Base-by-base conservation (phyloP, 345 rosid species). In the Salix purpurea region DNA sequence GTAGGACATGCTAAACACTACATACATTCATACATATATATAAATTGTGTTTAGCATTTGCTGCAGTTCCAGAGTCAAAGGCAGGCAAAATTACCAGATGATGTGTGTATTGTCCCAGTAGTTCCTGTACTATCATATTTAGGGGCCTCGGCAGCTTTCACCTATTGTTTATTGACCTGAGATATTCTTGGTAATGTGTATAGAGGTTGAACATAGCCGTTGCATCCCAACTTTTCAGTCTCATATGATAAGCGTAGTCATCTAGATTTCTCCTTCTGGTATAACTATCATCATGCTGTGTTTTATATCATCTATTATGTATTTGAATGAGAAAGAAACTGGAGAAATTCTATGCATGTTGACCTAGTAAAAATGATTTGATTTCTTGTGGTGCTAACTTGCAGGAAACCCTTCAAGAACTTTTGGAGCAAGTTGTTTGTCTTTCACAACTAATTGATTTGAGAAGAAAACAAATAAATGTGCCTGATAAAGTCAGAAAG, bases 341-440 rank as follows among this genome's bases (percentile, higher is more conserved):
- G 52, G 52, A 46, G 5, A 2, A 46, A 0, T 15, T 12, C 5
- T 46, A 46, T 1, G 3, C 18, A 4, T 46, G 6, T 46, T 14
- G 52, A 46, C 52, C 52, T 15, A 46, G 52, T 46, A 56, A 62
- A 32, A 61, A 28, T 21, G 42, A 13, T 56, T 37, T 42, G 30
- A 60, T 16, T 40, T 16, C 18, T 34, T 9, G 67, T 71, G n/a
- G 3, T 32, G 39, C 44, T 70, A 0, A 52, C 72, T 83, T 74
- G 66, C 90, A 96, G 99, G 80, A 80, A 76, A 87, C 83, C 72
- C 91, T 96, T 23, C 84, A 86, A 79, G 90, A 90, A 78, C 87
- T 96, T 48, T 82, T 96, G 96, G 90, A 86, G 87, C 89, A 87
- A 75, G 85, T 88, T 81, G 89, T 93, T 77, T 61, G 65, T 80